These are phyloP conservation scores for Phytophthora vignae DNA, from an alignment of 352 stramenopile genomes.

Conservation along the genomic window DNA sequence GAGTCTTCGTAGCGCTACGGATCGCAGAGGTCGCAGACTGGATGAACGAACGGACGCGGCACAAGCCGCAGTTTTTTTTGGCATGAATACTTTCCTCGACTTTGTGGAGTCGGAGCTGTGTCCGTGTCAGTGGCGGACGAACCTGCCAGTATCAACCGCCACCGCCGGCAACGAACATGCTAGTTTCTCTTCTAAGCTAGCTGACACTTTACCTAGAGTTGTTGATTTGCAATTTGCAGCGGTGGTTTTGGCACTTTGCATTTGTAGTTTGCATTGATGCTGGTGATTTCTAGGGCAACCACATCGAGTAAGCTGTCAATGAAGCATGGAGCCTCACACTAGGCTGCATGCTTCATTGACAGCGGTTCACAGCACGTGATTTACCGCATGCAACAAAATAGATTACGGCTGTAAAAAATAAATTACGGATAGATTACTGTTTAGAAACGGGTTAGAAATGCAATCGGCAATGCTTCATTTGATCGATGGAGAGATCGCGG, in stretches of 20 bases:
- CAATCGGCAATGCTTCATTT: too few species aligned
- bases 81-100: neutral
- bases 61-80: neutral
- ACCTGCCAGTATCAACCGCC: neutral
- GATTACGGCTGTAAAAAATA: neutral
- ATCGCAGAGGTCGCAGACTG: constrained; percentile 4
- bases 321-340: too few species aligned
- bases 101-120: neutral
- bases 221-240: too few species aligned
- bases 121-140: neutral
- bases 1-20: neutral
- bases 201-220: too few species aligned
- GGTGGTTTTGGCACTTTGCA: too few species aligned
- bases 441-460: neutral
- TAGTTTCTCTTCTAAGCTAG: too few species aligned
- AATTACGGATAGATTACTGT: neutral
- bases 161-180: too few species aligned
- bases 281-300: neutral
- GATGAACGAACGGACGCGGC: constrained; percentile 4
- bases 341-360: too few species aligned
- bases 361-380: too few species aligned
- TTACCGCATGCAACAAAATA: neutral
- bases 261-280: neutral
- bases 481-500: too few species aligned
- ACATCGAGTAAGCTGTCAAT: neutral